Evolutionary conservation across 148 eudicot species (phyloP), one percentile per base, ranked within the genome.

Genomic region (Arctostaphylos glauca): DNA sequence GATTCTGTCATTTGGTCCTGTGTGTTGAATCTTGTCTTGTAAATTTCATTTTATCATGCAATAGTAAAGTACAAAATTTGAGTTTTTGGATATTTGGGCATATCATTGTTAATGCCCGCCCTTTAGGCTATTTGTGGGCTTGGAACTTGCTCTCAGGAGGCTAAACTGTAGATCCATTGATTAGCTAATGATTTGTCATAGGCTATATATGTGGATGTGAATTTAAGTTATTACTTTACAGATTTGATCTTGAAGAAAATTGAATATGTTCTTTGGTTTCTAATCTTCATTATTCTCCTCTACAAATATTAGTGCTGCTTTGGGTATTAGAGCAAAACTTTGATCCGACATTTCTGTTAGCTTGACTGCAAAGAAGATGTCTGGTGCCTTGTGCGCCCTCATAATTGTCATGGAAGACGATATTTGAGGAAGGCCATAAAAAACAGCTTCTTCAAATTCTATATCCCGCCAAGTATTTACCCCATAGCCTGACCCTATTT

Each of bases 101-200:
- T 46, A 46, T 46, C 54, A 70, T 31, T 9, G 44, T 25, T 12
- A 67, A 12, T 67, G 3, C 38, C 38, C 18, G 6, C 41, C 72
- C 44, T 13, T 67, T 23, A 4, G 44, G 15, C 0, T 67, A 25
- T 67, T 67, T 7, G 16, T 31, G 3, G 72, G 15, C 46, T 67
- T 67, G 72, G 71, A 67, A 67, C 18, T 67, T 10, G 72, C 72
- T 31, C 43, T 67, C 72, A 25, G 41, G 72, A 67, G 44, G 72
- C 44, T 67, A 12, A 67, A 67, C 16, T 25, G 72, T 31, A 3
- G 71, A 31, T 66, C 44, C 70, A 23, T 21, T 7, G 38, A 23
- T 2, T 60, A n/a, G 66, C 66, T 60, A 60, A 58, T 19, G 21
- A 19, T 60, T 6, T 60, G 25, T n/a, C 6, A n/a, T 60, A 60